Evolutionary conservation across 108 stramenopile genomes (phyloP), one percentile per base, ranked within the genome.

Genomic region (Pseudonitzschia pungens): DNA sequence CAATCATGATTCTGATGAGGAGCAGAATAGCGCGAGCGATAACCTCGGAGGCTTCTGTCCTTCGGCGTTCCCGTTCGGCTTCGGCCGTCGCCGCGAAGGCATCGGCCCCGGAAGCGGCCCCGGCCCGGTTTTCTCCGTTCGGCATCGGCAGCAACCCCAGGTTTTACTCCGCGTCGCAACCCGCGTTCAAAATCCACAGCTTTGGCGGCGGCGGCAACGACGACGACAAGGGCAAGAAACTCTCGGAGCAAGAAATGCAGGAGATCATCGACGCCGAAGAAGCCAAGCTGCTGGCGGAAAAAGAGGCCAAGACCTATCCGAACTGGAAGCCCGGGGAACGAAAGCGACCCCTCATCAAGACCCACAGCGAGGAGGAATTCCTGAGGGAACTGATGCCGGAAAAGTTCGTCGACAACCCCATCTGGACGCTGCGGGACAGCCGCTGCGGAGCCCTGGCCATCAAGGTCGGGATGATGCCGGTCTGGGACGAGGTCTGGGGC

Each of bases 391-490:
- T 80, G 20, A 73, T 75, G 63, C 83, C 79, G 1, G 83, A 76
- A 27, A 81, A 83, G 42, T 72, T 55, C 31, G 58, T 75, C 1
- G 65, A 82, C 66, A 73, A 77, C 28, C 79, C 77, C 24, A 60
- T 72, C 42, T 94, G 93, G 93, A 90, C 89, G 7, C 65, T 89
- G 12, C 74, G 87, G 0, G 88, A 95, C 68, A 91, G 86, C 53
- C 89, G 94, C 28, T 91, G 91, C 71, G 98, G 97, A 3, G 93
- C 93, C 18, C 60, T 99, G 69, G 97, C 81, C 16, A 89, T 99
- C 67, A 99, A 99, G 72, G 90, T 98, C 29, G 99, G 99, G 4
- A 98, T 98, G 97, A 84, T 98, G 84, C 92, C 95, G 21, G 74
- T 97, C 14, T 99, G 96, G 90, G 98, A 99, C 73, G 83, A 77